Percentiles rank a stretch among this genome's conserved stretches.
These are phyloP conservation scores for Daldinia vernicosa DNA, from an alignment of 495 filamentous ascomycete genomes.

Conservation along the genomic window DNA sequence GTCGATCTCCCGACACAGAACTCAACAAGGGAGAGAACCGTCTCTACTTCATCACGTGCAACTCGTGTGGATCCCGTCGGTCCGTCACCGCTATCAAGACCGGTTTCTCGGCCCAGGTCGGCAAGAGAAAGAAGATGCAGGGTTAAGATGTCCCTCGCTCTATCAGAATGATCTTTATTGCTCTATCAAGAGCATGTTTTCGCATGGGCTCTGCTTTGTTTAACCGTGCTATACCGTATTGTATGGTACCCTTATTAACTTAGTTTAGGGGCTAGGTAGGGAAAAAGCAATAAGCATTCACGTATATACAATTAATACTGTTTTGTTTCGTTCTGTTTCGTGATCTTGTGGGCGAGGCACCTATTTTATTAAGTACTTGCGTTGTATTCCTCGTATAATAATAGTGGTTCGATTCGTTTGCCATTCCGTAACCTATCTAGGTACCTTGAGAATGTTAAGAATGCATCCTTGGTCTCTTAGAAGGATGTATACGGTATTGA, in stretches of 20 bases:
- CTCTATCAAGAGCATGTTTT: neutral
- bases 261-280: conserved; percentile 22
- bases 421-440: too few relatives aligned
- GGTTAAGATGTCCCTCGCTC: conserved; percentile 42
- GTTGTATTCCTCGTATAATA: too few relatives aligned
- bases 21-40: conserved; percentile 99
- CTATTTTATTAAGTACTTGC: too few relatives aligned
- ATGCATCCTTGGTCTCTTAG: too few relatives aligned
- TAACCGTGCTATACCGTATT: neutral
- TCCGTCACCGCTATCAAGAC: conserved; percentile 98
- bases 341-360: neutral
- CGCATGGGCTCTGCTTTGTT: neutral
- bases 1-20: conserved; percentile 91
- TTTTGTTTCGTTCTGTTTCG: neutral
- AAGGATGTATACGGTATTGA: too few relatives aligned
- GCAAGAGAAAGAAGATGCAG: conserved; percentile 81
- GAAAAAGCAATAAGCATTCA: conserved; percentile 16
- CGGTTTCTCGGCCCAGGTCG: conserved; percentile 98
- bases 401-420: too few relatives aligned
- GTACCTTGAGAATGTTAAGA: too few relatives aligned
- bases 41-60: conserved; percentile 69
- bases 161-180: neutral
- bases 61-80: conserved; percentile 80
- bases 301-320: neutral
- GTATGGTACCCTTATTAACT: neutral